phyloP scores from a whole-genome alignment of 768 basidiomycete species.

The Amanita subjunquillea region DNA sequence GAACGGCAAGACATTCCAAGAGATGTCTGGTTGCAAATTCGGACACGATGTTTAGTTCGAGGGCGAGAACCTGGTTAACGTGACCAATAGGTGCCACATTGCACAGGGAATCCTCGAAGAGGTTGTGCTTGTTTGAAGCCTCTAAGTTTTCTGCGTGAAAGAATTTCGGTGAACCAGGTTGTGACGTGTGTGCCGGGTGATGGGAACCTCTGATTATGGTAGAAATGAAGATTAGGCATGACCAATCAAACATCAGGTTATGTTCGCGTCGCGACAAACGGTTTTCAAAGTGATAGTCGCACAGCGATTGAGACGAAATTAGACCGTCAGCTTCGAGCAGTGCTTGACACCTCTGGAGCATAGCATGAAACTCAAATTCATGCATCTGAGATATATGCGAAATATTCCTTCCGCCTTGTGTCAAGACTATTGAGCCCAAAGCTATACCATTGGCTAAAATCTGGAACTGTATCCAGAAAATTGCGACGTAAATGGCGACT shows the following conservation, averaged over 20 bases:
- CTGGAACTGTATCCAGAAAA: conserved; percentile 60
- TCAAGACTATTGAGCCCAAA: conserved; percentile 53
- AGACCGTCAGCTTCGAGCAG: conserved; percentile 33
- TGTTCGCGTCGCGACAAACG: conserved; percentile 25
- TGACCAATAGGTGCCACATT: conserved; percentile 51
- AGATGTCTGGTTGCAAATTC: conserved; percentile 42
- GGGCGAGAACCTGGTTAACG: conserved; percentile 47
- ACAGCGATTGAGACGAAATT: conserved; percentile 32
- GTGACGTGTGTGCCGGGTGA: conserved; percentile 8
- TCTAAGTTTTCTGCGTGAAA: conserved; percentile 31
- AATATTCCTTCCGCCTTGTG: conserved; percentile 20
- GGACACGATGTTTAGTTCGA: conserved; percentile 46
- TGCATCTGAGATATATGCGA: conserved; percentile 25
- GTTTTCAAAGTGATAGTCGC: conserved; percentile 47
- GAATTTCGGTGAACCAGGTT: conserved; percentile 28
- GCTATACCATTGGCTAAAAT: conserved; percentile 58
- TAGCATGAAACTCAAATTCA: conserved; percentile 52
- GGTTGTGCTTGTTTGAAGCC: conserved; percentile 11
- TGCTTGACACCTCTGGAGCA: conserved; percentile 39
- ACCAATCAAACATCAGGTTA: conserved; percentile 58
- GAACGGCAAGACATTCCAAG: conserved; percentile 47
- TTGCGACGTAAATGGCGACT: conserved; percentile 44
- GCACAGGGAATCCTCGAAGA: conserved; percentile 31
- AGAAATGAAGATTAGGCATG: conserved; percentile 50
- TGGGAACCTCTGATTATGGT: conserved; percentile 43